phyloP scores from a whole-genome alignment of 345 rosid genomes.

The Toxicodendron radicans region DNA sequence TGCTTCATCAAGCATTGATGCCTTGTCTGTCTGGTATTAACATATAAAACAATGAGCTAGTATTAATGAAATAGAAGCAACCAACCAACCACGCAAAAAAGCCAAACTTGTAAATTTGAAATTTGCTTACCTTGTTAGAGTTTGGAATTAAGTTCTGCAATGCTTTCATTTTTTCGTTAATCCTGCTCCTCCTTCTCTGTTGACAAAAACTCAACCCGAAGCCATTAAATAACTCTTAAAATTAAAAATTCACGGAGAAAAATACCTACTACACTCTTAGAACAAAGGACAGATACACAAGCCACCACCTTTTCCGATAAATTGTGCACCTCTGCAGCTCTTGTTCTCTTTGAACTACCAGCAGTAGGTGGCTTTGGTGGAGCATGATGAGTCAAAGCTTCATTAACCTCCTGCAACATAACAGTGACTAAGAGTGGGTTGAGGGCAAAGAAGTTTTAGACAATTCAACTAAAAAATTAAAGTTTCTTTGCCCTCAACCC shows the following conservation, averaged over 20 bases:
- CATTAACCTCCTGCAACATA: slow-evolving; percentile 57
- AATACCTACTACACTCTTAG: not conserved
- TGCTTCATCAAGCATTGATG: slow-evolving; percentile 96
- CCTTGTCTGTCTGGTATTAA: slow-evolving; percentile 75
- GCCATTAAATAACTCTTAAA: not conserved
- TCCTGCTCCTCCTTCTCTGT: slow-evolving; percentile 94
- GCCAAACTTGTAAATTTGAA: not conserved
- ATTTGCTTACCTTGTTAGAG: slow-evolving; percentile 73
- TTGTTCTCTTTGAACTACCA: slow-evolving; percentile 75
- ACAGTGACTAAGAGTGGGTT: slow-evolving; percentile 9
- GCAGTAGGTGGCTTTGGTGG: slow-evolving; percentile 46
- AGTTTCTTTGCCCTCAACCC: not conserved
- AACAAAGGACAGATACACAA: not conserved
- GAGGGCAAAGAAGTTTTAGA: not conserved
- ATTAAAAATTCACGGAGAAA: not conserved
- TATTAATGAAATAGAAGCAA: not conserved
- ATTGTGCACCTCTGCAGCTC: slow-evolving; percentile 98
- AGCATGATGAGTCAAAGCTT: slow-evolving; percentile 55
- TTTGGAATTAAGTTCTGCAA: slow-evolving; percentile 90
- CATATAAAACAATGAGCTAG: slow-evolving; percentile 3
- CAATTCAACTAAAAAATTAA: not conserved
- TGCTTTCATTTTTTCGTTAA: slow-evolving; percentile 98
- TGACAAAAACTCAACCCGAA: slow-evolving; percentile 1
- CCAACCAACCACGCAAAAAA: not conserved
- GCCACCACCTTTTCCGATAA: slow-evolving; percentile 83